These are phyloP conservation scores for Hippophae gyantsensis DNA, from an alignment of 306 rosid genomes.

Conservation along the genomic window DNA sequence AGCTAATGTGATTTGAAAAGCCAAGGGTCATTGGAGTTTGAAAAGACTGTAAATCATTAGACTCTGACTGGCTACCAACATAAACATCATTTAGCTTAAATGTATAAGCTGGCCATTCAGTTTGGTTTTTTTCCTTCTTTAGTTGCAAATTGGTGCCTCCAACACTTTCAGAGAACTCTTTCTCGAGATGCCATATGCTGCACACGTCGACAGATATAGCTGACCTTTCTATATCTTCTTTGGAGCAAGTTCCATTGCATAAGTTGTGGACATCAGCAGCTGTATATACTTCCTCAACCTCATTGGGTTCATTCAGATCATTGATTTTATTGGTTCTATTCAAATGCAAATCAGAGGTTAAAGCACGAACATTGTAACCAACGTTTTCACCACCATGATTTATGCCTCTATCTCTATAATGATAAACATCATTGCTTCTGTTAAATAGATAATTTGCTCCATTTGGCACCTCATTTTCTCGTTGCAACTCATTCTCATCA, in stretches of 20 bases:
- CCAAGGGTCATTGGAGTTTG: constrained; percentile 39
- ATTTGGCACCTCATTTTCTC: constrained; percentile 3
- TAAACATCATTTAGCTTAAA: constrained; percentile 32
- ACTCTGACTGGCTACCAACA: constrained; percentile 26
- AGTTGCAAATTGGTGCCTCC: constrained; percentile 2
- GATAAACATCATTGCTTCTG: neutral
- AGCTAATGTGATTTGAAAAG: constrained; percentile 26
- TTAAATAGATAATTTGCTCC: constrained; percentile 6
- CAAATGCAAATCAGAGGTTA: constrained; percentile 6
- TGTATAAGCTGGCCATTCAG: constrained; percentile 7
- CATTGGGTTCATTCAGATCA: constrained; percentile 22
- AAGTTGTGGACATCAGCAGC: constrained; percentile 3
- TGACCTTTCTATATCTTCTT: constrained; percentile 1
- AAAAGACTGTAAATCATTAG: constrained; percentile 30
- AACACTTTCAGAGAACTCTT: constrained; percentile 13
- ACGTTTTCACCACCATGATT: neutral
- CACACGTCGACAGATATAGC: constrained; percentile 4
- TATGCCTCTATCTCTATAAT: neutral
- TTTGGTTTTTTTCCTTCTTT: constrained; percentile 3
- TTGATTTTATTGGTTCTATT: constrained; percentile 8
- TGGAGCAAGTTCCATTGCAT: neutral
- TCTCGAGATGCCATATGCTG: neutral
- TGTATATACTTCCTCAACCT: constrained; percentile 13
- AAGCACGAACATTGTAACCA: neutral
- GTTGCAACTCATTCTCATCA: constrained; percentile 10